Evolutionary conservation across 306 rosid genomes (phyloP).

Genomic region (Glycine tomentella): DNA sequence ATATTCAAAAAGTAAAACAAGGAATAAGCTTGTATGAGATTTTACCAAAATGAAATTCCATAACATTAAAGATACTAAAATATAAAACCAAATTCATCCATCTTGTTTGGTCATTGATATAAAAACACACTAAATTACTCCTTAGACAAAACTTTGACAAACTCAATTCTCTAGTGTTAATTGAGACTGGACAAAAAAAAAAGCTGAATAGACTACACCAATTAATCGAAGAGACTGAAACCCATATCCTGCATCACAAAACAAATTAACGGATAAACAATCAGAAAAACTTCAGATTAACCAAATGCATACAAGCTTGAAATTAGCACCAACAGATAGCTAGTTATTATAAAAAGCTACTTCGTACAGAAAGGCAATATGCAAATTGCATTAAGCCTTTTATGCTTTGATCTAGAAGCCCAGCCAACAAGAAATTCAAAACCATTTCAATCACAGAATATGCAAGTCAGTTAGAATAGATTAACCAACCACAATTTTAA

Average conservation of each 20-base stretch:
- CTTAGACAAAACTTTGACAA: constrained; percentile 43
- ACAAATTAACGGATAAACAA: constrained; percentile 15
- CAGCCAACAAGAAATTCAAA: not conserved
- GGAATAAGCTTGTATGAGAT: not conserved
- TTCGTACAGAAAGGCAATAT: not conserved
- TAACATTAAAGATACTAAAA: constrained; percentile 33
- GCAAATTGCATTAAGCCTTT: not conserved
- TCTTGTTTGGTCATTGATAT: constrained; percentile 1
- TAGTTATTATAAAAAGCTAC: not conserved
- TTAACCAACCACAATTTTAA: not conserved
- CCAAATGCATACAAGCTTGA: not conserved
- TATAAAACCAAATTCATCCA: constrained; percentile 29
- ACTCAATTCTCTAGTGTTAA: constrained; percentile 27
- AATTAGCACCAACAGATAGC: constrained; percentile 3
- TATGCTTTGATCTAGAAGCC: not conserved
- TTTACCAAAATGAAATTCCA: constrained; percentile 30
- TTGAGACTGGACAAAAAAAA: not conserved
- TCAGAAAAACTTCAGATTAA: constrained; percentile 22
- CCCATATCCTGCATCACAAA: constrained; percentile 78
- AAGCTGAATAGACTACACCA: constrained; percentile 12
- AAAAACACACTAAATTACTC: constrained; percentile 15
- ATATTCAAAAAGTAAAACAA: not conserved
- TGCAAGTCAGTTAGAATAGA: not conserved
- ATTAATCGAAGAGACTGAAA: constrained; percentile 83
- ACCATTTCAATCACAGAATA: not conserved